Conservation (phyloP, 2,329 filamentous ascomycete genomes). For the Fusarium nematophilum region DNA sequence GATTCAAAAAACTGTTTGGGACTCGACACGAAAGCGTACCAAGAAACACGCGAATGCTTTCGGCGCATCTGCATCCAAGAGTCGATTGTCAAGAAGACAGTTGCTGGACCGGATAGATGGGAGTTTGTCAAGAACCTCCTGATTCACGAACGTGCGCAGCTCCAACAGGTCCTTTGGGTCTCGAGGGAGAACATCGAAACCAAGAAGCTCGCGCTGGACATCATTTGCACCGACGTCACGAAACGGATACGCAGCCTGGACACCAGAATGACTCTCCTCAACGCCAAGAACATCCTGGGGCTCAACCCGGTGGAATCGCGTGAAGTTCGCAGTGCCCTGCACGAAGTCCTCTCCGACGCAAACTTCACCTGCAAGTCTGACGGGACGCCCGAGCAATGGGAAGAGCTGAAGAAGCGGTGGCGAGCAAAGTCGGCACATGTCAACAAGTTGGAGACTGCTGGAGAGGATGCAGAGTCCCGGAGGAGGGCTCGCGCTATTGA, state of each 20-base stretch:
- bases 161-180: conserved; percentile 70
- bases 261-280: conserved; percentile 75
- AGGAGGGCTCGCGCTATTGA: conserved; percentile 75
- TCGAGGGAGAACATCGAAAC: conserved; percentile 68
- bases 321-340: conserved; percentile 73
- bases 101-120: conserved; percentile 79
- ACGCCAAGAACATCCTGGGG: conserved; percentile 73
- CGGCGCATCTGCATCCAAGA: conserved; percentile 75
- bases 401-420: conserved; percentile 76
- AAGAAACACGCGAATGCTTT: conserved; percentile 73
- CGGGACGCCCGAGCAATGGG: conserved; percentile 77
- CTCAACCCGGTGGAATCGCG: conserved; percentile 62
- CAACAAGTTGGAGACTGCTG: conserved; percentile 62
- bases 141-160: conserved; percentile 71
- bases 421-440: conserved; percentile 67
- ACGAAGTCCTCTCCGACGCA: conserved; percentile 71
- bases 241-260: conserved; percentile 78
- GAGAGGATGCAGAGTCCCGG: conserved; percentile 62
- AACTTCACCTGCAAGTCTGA: conserved; percentile 80
- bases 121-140: conserved; percentile 75
- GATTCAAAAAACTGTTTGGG: conserved; percentile 78
- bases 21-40: conserved; percentile 73
- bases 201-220: conserved; percentile 77
- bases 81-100: conserved; percentile 79
- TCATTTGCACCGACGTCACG: conserved; percentile 84